Evolutionary conservation across 2,329 filamentous ascomycete genomes (phyloP), one percentile per base, ranked within the genome.

Genomic region (Apiospora arundinis): DNA sequence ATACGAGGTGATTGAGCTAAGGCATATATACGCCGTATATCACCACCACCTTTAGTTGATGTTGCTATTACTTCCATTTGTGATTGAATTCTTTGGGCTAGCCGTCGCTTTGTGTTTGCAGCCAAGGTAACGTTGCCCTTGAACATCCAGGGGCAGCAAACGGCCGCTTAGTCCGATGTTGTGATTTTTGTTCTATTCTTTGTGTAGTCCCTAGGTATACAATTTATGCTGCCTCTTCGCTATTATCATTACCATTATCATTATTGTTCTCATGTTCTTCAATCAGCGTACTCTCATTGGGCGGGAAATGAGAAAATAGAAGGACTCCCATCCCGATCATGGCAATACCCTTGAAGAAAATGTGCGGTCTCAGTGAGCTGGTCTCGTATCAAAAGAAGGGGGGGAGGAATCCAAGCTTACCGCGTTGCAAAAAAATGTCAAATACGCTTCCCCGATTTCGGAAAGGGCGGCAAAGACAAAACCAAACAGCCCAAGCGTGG

Each of bases 391-490:
- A n/a, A 40, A 9, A 21, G 8, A 7, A 5, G 6, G 12, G 23
- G 40, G n/a, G 16, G 3, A 25, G 4, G 11, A 2, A 16, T 14
- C n/a, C 23, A 18, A 12, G 81, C 87, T 76, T 76, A 89, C 89
- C 5, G 90, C 91, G 75, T 93, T 93, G 77, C 87, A 90, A 67
- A 89, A 88, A 76, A 94, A 94, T 0, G 91, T 92, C 11, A 90
- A 81, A 70, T 91, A 86, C 0, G 88, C 85, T 75, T 87, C 86
- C 0, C 90, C 91, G 0, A 88, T 82, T 45, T 86, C 84, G 0
- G 92, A 90, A 63, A 93, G 85, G 0, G 85, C 87, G 0, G 91
- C 88, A 77, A 93, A 93, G 0, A 92, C 83, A 18, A 92, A 83
- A 0, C 92, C 92, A 74, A 94, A 93, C 0, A 93, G 75, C 0